These are phyloP conservation scores for Phaeosphaeriaceae sp. DNA, from an alignment of 2,329 filamentous ascomycete genomes.

Conservation along the genomic window DNA sequence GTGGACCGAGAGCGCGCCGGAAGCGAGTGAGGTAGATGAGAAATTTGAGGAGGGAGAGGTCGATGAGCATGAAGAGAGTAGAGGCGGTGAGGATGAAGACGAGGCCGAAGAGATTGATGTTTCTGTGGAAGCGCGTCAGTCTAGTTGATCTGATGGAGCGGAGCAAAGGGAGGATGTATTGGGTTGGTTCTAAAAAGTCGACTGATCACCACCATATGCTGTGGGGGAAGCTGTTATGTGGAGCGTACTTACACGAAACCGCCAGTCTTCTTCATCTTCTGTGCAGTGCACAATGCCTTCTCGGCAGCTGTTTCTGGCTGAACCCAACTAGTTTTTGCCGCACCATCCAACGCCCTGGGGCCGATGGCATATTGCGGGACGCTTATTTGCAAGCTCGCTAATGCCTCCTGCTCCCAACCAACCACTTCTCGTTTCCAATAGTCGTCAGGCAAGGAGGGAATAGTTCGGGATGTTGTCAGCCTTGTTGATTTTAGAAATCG, in stretches of 20 bases:
- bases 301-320: conserved; percentile 9
- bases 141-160: too few relatives aligned
- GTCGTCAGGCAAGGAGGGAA: not conserved
- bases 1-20: conserved; percentile 14
- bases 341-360: conserved; percentile 1
- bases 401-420: not conserved
- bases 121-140: too few relatives aligned
- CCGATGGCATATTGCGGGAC: conserved; percentile 17
- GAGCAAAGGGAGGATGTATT: too few relatives aligned
- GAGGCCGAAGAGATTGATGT: conserved; percentile 30
- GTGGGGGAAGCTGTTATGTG: too few relatives aligned
- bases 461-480: too few relatives aligned
- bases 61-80: conserved; percentile 9
- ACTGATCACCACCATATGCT: too few relatives aligned
- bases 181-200: too few relatives aligned
- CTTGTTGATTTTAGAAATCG: not conserved
- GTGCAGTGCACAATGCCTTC: conserved; percentile 13
- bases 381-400: not conserved
- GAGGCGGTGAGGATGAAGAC: conserved; percentile 18
- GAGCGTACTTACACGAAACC: conserved; percentile 18
- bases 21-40: conserved; percentile 20
- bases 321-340: not conserved
- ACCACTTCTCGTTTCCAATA: not conserved
- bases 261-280: conserved; percentile 24
- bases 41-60: conserved; percentile 18